These are phyloP conservation scores for Anthoceros angustus DNA, from an alignment of 225 moss, liverwort and hornwort genomes.

Conservation along the genomic window DNA sequence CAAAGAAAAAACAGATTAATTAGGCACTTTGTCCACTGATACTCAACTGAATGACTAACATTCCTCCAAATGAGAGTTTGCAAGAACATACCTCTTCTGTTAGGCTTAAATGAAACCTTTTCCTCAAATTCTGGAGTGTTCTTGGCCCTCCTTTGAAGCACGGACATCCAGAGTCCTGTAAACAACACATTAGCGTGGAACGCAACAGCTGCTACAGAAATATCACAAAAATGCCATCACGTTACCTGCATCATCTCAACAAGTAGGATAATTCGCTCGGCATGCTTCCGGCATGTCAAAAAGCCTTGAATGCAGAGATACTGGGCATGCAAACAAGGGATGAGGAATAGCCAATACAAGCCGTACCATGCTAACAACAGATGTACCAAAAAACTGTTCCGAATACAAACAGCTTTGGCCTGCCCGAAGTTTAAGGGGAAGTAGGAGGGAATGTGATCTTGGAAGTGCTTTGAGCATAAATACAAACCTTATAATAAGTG, in stretches of 20 bases:
- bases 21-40: neutral
- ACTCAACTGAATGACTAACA: neutral
- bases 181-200: neutral
- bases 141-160: constrained; percentile 95
- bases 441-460: no score
- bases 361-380: neutral
- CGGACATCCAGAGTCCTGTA: constrained; percentile 97
- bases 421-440: neutral
- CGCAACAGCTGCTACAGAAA: neutral
- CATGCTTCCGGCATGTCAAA: constrained; percentile 93
- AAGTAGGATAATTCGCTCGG: constrained; percentile 89
- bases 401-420: neutral
- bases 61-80: neutral
- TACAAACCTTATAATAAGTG: constrained; percentile 85
- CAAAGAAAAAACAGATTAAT: constrained; percentile 6
- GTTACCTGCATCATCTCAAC: constrained; percentile 99
- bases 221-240: neutral
- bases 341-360: neutral
- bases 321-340: neutral
- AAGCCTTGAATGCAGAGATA: constrained; percentile 97
- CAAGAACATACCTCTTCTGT: constrained; percentile 62
- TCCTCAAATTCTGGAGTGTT: constrained; percentile 82
- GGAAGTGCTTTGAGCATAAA: no score
- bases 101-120: constrained; percentile 94
- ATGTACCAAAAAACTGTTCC: neutral